Base-by-base conservation (phyloP, 2,329 filamentous ascomycete species). In the Biscogniauxia marginata region DNA sequence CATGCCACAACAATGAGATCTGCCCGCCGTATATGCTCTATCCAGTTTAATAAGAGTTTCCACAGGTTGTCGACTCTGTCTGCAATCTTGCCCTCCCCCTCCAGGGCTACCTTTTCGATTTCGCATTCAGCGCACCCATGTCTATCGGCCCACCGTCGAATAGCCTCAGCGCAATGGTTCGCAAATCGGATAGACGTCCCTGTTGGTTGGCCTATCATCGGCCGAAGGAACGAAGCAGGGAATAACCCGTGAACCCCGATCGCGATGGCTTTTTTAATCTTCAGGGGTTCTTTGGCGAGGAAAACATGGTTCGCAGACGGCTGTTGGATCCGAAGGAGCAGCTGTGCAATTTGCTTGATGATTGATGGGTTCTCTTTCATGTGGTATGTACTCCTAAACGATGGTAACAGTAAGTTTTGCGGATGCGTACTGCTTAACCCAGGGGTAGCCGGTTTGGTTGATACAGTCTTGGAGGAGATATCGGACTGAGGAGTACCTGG, bases 241-340 rank as follows among this genome's bases (percentile, higher is more conserved):
- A 98, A 97, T 58, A 96, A 89, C 0, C 95, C 95, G 71, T 99
- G 95, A 1, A 99, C 86, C 43, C 95, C 95, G 63, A 99, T 96
- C 1, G 93, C 92, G 4, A 99, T 81, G 11, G 95, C 95, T 63
- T 89, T 95, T 67, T 85, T 91, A 48, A 98, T 85, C 62, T 83
- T 88, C 1, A 85, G 89, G 0, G 84, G 79, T 7, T 89, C 84
- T 46, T 85, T 86, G 6, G 85, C 75, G 25, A 91, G 82, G 63
- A 85, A 88, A 4, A 97, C 85, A 70, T 97, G 90, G 50, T 84
- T 86, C 16, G 80, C 80, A 3, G 84, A 78, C 7, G 80, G 72
- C 50, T 86, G 82, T 45, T 80, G 78, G 1, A 80, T 78, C 24
- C 81, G 76, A 9, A 86, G 74, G 3, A 88, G 71, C 53, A 89